A percentile compares a stretch with the other conserved stretches of the same genome.
These are phyloP conservation scores for Hyphopichia pseudoburtonii DNA, from an alignment of 1,139 yeast genomes.

Conservation along the genomic window DNA sequence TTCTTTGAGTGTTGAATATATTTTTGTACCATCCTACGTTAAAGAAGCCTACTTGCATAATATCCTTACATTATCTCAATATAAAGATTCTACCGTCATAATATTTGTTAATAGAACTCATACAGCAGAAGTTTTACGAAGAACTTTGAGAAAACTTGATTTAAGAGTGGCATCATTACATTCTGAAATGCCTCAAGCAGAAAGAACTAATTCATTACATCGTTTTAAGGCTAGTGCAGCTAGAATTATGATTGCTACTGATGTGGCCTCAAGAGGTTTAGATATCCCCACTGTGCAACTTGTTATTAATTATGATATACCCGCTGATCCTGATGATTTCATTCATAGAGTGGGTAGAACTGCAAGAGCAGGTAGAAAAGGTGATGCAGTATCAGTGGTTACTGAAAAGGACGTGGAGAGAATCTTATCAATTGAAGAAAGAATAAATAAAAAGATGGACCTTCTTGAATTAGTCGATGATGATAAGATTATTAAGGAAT, in stretches of 20 bases:
- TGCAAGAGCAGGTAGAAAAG: slow-evolving; percentile 93
- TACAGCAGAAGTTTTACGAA: slow-evolving; percentile 82
- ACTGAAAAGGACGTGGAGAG: slow-evolving; percentile 84
- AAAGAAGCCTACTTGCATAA: slow-evolving; percentile 85
- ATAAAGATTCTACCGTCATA: slow-evolving; percentile 67
- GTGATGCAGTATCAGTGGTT: slow-evolving; percentile 60
- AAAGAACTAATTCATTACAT: slow-evolving; percentile 86
- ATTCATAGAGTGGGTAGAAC: slow-evolving; percentile 99
- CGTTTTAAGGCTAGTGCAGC: slow-evolving; percentile 95
- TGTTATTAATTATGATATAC: slow-evolving; percentile 89
- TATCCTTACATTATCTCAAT: slow-evolving; percentile 61
- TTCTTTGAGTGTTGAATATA: slow-evolving; percentile 57
- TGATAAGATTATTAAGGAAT: slow-evolving; percentile 68
- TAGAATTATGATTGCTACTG: slow-evolving; percentile 87
- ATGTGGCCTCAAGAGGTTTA: slow-evolving; percentile 95
- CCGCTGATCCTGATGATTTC: slow-evolving; percentile 95
- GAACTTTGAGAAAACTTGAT: slow-evolving; percentile 72
- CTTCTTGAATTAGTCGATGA: slow-evolving; percentile 71
- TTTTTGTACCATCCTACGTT: slow-evolving; percentile 75
- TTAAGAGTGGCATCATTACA: slow-evolving; percentile 86
- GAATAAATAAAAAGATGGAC: slow-evolving; percentile 77
- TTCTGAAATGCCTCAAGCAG: slow-evolving; percentile 92
- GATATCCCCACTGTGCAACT: slow-evolving; percentile 92
- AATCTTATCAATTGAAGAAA: slow-evolving; percentile 80
- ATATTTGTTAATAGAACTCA: slow-evolving; percentile 88